Percentiles rank a stretch among this genome's conserved stretches.
These are phyloP conservation scores for Phanerochaete sordida DNA, from an alignment of 768 basidiomycete species.

Conservation along the genomic window DNA sequence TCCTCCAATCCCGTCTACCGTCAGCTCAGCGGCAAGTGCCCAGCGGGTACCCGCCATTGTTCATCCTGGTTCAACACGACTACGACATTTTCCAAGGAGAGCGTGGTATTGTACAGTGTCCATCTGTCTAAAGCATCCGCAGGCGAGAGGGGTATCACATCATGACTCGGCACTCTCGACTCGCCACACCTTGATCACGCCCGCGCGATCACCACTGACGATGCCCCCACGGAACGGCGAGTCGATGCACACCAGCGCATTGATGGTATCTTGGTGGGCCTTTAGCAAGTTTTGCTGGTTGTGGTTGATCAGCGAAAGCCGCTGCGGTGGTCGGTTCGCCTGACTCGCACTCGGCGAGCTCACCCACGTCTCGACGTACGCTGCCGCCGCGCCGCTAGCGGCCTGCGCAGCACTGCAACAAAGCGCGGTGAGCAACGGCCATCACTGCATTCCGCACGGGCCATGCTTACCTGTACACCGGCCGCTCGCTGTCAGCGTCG, in stretches of 20 bases:
- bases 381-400: constrained; percentile 30
- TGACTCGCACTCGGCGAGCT: constrained; percentile 39
- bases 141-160: neutral
- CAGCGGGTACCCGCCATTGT: too few relatives aligned
- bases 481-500: constrained; percentile 72
- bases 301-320: constrained; percentile 74
- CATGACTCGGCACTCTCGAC: constrained; percentile 48
- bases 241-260: constrained; percentile 81
- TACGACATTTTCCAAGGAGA: neutral
- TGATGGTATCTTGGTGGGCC: constrained; percentile 89
- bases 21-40: too few relatives aligned
- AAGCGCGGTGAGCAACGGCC: neutral
- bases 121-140: neutral
- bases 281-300: constrained; percentile 83
- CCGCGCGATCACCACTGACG: constrained; percentile 87
- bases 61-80: neutral
- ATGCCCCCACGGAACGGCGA: constrained; percentile 91
- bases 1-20: too few relatives aligned
- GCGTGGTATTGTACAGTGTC: neutral
- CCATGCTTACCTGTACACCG: constrained; percentile 76
- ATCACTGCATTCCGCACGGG: neutral
- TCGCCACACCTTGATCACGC: constrained; percentile 89
- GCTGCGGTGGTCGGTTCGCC: constrained; percentile 65
- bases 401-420: neutral
- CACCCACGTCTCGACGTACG: constrained; percentile 65